Evolutionary conservation across 2,329 filamentous ascomycete genomes (phyloP).

Genomic region (Lecanicillium sp.): DNA sequence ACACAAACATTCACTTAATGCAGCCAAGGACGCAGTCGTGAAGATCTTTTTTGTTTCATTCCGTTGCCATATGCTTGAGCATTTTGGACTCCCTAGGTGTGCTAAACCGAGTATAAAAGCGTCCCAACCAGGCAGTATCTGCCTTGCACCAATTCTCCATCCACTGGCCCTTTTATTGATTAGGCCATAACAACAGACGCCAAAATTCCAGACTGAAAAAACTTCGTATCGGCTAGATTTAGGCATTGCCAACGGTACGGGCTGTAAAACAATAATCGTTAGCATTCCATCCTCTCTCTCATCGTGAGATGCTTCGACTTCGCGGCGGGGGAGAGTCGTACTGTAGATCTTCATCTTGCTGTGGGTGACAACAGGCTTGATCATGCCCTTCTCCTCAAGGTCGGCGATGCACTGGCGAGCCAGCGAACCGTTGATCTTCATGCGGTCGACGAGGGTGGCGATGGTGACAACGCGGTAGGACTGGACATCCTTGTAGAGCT

Average conservation of each 20-base stretch:
- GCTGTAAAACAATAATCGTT: conserved; percentile 34
- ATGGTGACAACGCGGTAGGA: conserved; percentile 99
- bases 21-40: conserved; percentile 2
- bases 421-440: conserved; percentile 99
- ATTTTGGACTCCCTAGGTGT: conserved; percentile 26
- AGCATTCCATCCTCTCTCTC: not conserved
- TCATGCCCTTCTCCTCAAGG: conserved; percentile 95
- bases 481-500: conserved; percentile 99
- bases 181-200: conserved; percentile 28
- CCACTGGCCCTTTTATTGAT: conserved; percentile 8
- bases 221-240: conserved; percentile 23
- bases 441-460: conserved; percentile 94
- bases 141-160: conserved; percentile 26
- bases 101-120: conserved; percentile 32
- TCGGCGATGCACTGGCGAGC: conserved; percentile 83
- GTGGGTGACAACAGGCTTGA: conserved; percentile 96
- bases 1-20: too few relatives aligned
- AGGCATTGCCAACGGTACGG: conserved; percentile 50
- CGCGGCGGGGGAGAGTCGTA: conserved; percentile 29
- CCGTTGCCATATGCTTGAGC: conserved; percentile 29
- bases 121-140: conserved; percentile 28
- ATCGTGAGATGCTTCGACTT: not conserved
- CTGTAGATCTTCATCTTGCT: conserved; percentile 99
- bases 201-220: conserved; percentile 27
- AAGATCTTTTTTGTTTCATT: conserved; percentile 23